These are phyloP conservation scores for Apiospora sp. DNA, from an alignment of 2,329 filamentous ascomycete species.

Conservation along the genomic window DNA sequence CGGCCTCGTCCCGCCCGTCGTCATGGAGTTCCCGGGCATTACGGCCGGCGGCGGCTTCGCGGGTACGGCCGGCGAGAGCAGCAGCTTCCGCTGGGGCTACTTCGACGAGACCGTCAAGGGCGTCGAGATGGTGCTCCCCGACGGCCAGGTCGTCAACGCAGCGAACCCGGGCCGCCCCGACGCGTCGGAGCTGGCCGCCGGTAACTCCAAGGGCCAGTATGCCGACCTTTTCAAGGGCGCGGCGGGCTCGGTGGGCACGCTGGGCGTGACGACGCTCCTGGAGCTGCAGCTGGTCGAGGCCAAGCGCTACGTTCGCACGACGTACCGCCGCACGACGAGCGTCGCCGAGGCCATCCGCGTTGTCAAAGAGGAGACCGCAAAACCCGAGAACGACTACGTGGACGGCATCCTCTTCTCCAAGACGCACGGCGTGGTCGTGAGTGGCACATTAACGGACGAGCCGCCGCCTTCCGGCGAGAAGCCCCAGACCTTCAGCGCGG, in stretches of 20 bases:
- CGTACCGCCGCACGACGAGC: conserved; percentile 64
- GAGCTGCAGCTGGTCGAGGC: conserved; percentile 70
- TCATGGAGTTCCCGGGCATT: conserved; percentile 81
- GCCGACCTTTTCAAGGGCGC: conserved; percentile 71
- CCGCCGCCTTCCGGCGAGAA: conserved; percentile 44
- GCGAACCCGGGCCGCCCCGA: conserved; percentile 40
- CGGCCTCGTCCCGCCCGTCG: conserved; percentile 73
- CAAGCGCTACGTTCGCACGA: conserved; percentile 66
- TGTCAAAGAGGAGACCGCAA: conserved; percentile 56
- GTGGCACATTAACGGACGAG: conserved; percentile 67
- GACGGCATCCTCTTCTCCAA: conserved; percentile 74
- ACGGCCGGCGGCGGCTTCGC: conserved; percentile 77
- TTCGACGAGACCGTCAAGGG: conserved; percentile 71
- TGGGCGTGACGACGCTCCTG: conserved; percentile 72
- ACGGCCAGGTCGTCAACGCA: conserved; percentile 68
- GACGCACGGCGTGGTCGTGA: conserved; percentile 71
- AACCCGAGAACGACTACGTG: conserved; percentile 69
- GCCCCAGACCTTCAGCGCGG: conserved; percentile 52
- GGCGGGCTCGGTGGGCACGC: conserved; percentile 71
- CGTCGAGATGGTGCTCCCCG: conserved; percentile 74
- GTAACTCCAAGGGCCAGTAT: conserved; percentile 30
- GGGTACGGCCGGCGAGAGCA: conserved; percentile 75
- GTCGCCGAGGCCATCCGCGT: conserved; percentile 56
- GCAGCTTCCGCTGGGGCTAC: conserved; percentile 74
- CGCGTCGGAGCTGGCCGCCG: conserved; percentile 39